These are phyloP conservation scores for Pezicula neosporulosa DNA, from an alignment of 2,329 filamentous ascomycete genomes.

Conservation along the genomic window DNA sequence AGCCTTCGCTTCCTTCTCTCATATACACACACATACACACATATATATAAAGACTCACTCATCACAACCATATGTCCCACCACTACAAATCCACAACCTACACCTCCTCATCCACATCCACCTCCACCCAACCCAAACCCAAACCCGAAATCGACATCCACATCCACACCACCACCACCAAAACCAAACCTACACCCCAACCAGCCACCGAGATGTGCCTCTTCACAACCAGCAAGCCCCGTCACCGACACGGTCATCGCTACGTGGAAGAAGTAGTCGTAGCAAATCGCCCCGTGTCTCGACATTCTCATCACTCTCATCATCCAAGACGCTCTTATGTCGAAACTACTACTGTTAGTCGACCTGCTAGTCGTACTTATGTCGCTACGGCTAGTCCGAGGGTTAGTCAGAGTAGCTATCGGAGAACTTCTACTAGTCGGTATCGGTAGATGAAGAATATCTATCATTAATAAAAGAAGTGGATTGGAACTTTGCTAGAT, in stretches of 20 bases:
- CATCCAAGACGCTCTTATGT: constrained; percentile 18
- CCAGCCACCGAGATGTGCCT: constrained; percentile 18
- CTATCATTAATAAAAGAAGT: too few species aligned
- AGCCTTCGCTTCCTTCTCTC: neutral
- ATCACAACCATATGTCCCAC: neutral
- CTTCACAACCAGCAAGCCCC: constrained; percentile 16
- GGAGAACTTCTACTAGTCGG: constrained; percentile 7
- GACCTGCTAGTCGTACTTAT: constrained; percentile 13
- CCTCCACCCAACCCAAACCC: neutral
- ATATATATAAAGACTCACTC: neutral
- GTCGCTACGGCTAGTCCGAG: constrained; percentile 11
- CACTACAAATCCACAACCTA: neutral
- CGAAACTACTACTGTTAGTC: constrained; percentile 16
- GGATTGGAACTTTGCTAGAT: too few species aligned
- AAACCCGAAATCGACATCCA: neutral
- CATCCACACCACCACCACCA: neutral
- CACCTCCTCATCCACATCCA: neutral
- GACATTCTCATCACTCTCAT: constrained; percentile 17
- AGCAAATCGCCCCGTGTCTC: constrained; percentile 21
- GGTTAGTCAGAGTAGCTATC: constrained; percentile 21
- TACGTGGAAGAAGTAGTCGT: constrained; percentile 24
- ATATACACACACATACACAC: neutral
- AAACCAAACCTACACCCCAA: neutral
- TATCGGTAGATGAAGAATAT: neutral
- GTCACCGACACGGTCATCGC: constrained; percentile 13